Percentiles rank a stretch among this genome's conserved stretches.
Evolutionary conservation across 2,329 filamentous ascomycete genomes (phyloP).

Genomic region (Diaporthe citri): DNA sequence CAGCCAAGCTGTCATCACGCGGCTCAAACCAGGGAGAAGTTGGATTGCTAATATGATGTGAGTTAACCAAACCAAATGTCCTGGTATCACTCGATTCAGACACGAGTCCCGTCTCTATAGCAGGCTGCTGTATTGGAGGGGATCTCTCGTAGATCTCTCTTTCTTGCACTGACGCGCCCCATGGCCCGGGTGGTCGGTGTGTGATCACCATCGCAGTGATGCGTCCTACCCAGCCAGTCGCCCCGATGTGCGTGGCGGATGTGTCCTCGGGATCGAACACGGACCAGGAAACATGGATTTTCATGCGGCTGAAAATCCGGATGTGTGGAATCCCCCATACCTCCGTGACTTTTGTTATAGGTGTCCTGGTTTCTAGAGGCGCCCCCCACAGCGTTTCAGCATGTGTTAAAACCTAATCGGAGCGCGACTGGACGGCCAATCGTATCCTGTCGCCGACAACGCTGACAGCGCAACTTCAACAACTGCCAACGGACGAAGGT

Average conservation of each 20-base stretch:
- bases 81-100: conserved; percentile 13
- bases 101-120: background rate
- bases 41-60: conserved; percentile 9
- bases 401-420: conserved; percentile 17
- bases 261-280: conserved; percentile 3
- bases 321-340: background rate
- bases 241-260: conserved; percentile 1
- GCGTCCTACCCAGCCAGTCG: conserved; percentile 10
- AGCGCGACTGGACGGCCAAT: conserved; percentile 21
- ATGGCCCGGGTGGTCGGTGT: conserved; percentile 16
- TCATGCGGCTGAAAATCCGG: conserved; percentile 19
- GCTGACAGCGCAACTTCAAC: background rate
- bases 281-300: conserved; percentile 17
- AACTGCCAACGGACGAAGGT: conserved; percentile 21
- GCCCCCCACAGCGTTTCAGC: conserved; percentile 25
- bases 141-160: conserved; percentile 23
- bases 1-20: conserved; percentile 28
- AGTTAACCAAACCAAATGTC: background rate
- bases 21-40: conserved; percentile 17
- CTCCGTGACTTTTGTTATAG: background rate
- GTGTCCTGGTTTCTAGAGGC: background rate
- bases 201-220: conserved; percentile 27
- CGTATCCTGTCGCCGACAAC: background rate
- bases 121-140: background rate
- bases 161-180: conserved; percentile 5